phyloP scores from a whole-genome alignment of 306 rosid species.

The Malus sieversii region DNA sequence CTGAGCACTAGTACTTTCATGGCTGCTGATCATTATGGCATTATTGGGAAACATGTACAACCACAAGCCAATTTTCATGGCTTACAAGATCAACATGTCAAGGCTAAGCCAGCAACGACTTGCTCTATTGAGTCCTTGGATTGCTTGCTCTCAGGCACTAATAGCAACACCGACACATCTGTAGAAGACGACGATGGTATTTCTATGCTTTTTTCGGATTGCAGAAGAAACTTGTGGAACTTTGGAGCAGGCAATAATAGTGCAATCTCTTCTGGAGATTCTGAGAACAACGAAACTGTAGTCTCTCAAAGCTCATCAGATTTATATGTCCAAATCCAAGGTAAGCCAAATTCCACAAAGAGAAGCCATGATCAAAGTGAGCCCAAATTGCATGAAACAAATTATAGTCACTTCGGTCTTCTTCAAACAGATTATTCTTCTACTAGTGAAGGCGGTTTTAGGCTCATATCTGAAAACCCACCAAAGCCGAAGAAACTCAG shows the following conservation, averaged over 20 bases:
- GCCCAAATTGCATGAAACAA: background rate
- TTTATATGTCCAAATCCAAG: conserved; percentile 3
- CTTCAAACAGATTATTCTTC: conserved; percentile 24
- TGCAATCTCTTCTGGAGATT: conserved; percentile 48
- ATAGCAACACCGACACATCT: conserved; percentile 32
- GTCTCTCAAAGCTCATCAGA: conserved; percentile 34
- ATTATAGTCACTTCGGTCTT: conserved; percentile 29
- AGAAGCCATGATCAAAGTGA: conserved; percentile 31
- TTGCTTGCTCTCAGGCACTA: conserved; percentile 44
- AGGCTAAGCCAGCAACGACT: conserved; percentile 11
- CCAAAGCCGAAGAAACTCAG: conserved; percentile 56
- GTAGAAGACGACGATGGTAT: conserved; percentile 41
- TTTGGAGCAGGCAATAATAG: conserved; percentile 22
- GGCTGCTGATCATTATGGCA: conserved; percentile 22
- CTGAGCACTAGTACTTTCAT: conserved; percentile 4
- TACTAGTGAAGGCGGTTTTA: conserved; percentile 36
- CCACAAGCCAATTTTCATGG: conserved; percentile 11
- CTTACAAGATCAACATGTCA: conserved; percentile 3
- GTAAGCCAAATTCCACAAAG: conserved; percentile 23
- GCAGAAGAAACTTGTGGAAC: conserved; percentile 45
- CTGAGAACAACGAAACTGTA: conserved; percentile 29
- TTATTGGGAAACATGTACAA: conserved; percentile 17
- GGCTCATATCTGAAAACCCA: conserved; percentile 35
- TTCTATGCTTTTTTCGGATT: conserved; percentile 48
- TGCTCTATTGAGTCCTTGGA: conserved; percentile 42